These are phyloP conservation scores for Penicillium sclerotiorum DNA, from an alignment of 2,329 filamentous ascomycete species.

Conservation along the genomic window DNA sequence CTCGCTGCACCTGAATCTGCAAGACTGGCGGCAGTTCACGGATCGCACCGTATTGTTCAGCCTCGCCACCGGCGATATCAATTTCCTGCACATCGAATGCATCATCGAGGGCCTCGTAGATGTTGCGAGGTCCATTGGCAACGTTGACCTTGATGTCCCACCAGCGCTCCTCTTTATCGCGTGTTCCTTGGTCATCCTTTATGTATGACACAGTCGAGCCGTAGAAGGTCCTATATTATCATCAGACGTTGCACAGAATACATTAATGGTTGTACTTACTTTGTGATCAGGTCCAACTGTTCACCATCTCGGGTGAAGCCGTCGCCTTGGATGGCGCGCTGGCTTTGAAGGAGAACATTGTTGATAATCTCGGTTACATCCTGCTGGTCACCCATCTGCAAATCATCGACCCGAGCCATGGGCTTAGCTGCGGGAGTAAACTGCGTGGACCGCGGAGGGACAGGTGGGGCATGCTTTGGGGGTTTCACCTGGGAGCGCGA, in stretches of 20 bases:
- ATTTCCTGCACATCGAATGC: constrained; percentile 81
- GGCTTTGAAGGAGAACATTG: constrained; percentile 86
- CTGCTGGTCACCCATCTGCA: constrained; percentile 73
- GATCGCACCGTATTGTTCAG: constrained; percentile 70
- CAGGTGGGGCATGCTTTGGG: constrained; percentile 57
- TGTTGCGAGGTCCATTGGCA: constrained; percentile 60
- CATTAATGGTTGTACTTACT: too few relatives aligned
- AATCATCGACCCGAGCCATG: constrained; percentile 52
- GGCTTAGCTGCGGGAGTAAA: not conserved
- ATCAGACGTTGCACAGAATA: too few relatives aligned
- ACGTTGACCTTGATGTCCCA: constrained; percentile 66
- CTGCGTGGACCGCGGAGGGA: constrained; percentile 56
- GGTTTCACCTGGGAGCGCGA: constrained; percentile 28
- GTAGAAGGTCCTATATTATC: constrained; percentile 55
- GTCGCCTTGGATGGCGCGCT: constrained; percentile 79
- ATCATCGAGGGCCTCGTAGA: constrained; percentile 83
- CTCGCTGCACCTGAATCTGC: constrained; percentile 85
- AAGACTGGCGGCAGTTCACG: constrained; percentile 78
- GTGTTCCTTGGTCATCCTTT: constrained; percentile 48
- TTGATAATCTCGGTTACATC: constrained; percentile 96
- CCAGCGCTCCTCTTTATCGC: constrained; percentile 60
- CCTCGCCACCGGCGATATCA: constrained; percentile 62
- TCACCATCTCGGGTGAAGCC: constrained; percentile 68
- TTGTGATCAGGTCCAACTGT: constrained; percentile 78
- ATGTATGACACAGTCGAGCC: constrained; percentile 50